These are phyloP conservation scores for Micromonas commoda DNA, from an alignment of 139 green algal genomes.

Conservation along the genomic window DNA sequence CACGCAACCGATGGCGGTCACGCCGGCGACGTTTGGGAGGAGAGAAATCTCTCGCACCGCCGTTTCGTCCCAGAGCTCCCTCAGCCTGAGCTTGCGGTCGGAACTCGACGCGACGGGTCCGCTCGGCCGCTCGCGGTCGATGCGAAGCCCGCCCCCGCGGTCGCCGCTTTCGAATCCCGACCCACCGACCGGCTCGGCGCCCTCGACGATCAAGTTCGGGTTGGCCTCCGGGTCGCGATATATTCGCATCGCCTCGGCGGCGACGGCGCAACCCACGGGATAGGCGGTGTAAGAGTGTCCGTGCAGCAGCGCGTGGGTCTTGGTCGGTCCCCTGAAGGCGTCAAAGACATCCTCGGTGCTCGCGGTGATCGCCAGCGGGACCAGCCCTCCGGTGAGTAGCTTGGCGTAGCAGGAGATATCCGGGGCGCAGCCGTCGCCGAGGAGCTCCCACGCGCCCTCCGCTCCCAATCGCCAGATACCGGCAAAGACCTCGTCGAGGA, in stretches of 20 bases:
- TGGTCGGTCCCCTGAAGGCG: slow-evolving; percentile 60
- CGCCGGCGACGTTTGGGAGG: slow-evolving; percentile 49
- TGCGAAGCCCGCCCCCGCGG: no score
- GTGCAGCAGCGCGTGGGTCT: slow-evolving; percentile 85
- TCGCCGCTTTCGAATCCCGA: no score
- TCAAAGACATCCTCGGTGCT: slow-evolving; percentile 68
- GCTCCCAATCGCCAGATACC: slow-evolving; percentile 80
- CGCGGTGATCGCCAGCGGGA: slow-evolving; percentile 82
- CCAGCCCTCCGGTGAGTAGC: slow-evolving; percentile 74
- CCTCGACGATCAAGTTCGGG: slow-evolving; percentile 58
- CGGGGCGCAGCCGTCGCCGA: slow-evolving; percentile 58
- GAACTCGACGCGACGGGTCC: slow-evolving; percentile 15
- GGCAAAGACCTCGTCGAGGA: slow-evolving; percentile 92
- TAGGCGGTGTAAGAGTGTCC: slow-evolving; percentile 97
- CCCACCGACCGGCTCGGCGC: no score
- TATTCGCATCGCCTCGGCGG: slow-evolving; percentile 57
- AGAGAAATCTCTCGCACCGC: slow-evolving; percentile 48
- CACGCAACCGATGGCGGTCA: slow-evolving; percentile 71
- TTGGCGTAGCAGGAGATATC: slow-evolving; percentile 96
- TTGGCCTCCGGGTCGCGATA: slow-evolving; percentile 60
- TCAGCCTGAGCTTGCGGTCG: slow-evolving; percentile 39
- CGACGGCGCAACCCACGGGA: slow-evolving; percentile 69
- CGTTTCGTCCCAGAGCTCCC: slow-evolving; percentile 61
- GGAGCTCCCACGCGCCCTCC: slow-evolving; percentile 50
- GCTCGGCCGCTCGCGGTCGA: no score